These are phyloP conservation scores for Fusarium nisikadoi DNA, from an alignment of 2,329 filamentous ascomycete genomes.

Conservation along the genomic window DNA sequence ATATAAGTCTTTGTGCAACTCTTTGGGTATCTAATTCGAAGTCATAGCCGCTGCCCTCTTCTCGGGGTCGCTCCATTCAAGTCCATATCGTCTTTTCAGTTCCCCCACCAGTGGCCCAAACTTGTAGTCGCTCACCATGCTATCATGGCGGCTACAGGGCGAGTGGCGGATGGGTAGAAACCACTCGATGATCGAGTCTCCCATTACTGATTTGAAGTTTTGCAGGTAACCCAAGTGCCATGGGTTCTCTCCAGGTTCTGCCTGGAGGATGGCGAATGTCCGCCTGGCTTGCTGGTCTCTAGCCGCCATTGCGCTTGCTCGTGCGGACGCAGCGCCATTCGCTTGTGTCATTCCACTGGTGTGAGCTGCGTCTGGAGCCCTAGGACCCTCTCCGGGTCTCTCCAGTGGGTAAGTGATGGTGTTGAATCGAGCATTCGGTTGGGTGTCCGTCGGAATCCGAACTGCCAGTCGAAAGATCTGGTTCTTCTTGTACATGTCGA, in stretches of 20 bases:
- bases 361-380: conserved; percentile 7
- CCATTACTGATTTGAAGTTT: conserved; percentile 87
- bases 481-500: conserved; percentile 76
- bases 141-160: conserved; percentile 77
- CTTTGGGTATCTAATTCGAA: conserved; percentile 35
- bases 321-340: conserved; percentile 23
- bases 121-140: conserved; percentile 73
- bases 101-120: conserved; percentile 70
- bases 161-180: conserved; percentile 79
- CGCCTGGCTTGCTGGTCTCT: conserved; percentile 64
- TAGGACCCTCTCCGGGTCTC: conserved; percentile 18
- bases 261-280: conserved; percentile 83
- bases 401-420: conserved; percentile 70
- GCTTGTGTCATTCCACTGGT: background rate
- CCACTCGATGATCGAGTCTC: conserved; percentile 77
- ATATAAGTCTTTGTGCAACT: conserved; percentile 19
- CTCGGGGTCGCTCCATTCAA: conserved; percentile 25
- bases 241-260: conserved; percentile 80
- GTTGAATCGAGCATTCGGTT: conserved; percentile 54
- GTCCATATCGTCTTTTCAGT: conserved; percentile 58
- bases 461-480: conserved; percentile 80
- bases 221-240: conserved; percentile 78
- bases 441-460: conserved; percentile 66
- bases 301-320: conserved; percentile 29
- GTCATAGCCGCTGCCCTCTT: conserved; percentile 34